Evolutionary conservation across 1,139 yeast species (phyloP).

Genomic region (Saccharomycopsis hybrid): DNA sequence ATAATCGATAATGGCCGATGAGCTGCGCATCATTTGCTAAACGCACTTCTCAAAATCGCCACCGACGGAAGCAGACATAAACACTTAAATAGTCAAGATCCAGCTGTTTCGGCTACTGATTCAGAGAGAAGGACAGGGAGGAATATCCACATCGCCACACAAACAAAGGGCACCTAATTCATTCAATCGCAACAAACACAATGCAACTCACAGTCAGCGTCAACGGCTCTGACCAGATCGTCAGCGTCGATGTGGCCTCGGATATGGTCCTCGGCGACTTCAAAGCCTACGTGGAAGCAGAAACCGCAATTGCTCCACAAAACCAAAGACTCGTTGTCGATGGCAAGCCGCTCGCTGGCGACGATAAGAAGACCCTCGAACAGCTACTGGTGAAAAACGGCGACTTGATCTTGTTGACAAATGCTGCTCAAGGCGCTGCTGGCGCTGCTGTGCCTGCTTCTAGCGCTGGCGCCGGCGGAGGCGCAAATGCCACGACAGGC

Average conservation of each 20-base stretch:
- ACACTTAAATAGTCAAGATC: too few relatives aligned
- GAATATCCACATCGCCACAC: too few relatives aligned
- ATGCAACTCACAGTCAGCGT: constrained; percentile 36
- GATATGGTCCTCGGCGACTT: constrained; percentile 64
- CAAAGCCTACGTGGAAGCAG: constrained; percentile 72
- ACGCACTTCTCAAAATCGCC: too few relatives aligned
- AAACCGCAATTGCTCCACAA: constrained; percentile 46
- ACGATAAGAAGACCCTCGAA: constrained; percentile 35
- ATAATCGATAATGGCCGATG: too few relatives aligned
- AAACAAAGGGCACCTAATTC: too few relatives aligned
- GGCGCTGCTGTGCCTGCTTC: too few relatives aligned
- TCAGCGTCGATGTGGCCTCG: constrained; percentile 51
- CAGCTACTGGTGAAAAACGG: constrained; percentile 46
- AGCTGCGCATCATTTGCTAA: too few relatives aligned
- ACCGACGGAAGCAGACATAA: too few relatives aligned
- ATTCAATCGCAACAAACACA: too few relatives aligned
- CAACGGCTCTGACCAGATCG: constrained; percentile 29
- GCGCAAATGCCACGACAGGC: constrained; percentile 25
- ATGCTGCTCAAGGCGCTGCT: background rate
- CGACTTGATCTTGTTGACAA: constrained; percentile 44
- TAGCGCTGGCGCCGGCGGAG: constrained; percentile 25
- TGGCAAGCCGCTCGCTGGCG: constrained; percentile 36
- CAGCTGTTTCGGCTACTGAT: too few relatives aligned
- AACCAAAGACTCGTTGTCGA: constrained; percentile 45
- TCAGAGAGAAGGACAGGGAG: too few relatives aligned